Evolutionary conservation across 2,329 filamentous ascomycete species (phyloP).

Genomic region (Zymoseptoria ardabiliae): DNA sequence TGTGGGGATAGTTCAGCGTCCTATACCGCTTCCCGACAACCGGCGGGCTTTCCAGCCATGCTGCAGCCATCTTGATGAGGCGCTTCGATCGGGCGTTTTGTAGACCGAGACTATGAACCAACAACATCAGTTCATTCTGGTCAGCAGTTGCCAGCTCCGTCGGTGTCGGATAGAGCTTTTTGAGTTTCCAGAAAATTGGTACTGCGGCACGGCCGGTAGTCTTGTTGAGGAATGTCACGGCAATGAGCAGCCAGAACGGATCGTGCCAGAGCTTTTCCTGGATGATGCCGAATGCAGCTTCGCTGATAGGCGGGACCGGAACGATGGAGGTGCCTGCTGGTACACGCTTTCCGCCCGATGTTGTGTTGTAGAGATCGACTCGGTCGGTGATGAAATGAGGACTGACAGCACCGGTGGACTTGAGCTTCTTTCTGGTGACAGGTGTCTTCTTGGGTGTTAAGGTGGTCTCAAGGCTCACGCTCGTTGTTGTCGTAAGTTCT

Average conservation of each 20-base stretch:
- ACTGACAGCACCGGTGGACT: conserved; percentile 21
- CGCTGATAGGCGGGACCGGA: conserved; percentile 59
- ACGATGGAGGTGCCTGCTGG: conserved; percentile 38
- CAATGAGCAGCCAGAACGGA: conserved; percentile 74
- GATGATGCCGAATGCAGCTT: conserved; percentile 64
- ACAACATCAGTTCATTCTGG: conserved; percentile 48
- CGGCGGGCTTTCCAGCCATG: conserved; percentile 61
- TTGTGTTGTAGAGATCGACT: conserved; percentile 25
- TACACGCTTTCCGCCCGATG: conserved; percentile 14
- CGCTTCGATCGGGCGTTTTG: conserved; percentile 59
- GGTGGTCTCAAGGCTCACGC: neutral
- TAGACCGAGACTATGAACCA: conserved; percentile 66
- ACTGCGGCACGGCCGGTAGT: conserved; percentile 68
- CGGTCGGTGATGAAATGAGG: conserved; percentile 24
- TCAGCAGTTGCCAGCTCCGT: conserved; percentile 53
- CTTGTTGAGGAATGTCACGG: conserved; percentile 76
- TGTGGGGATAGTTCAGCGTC: conserved; percentile 48
- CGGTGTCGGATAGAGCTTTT: conserved; percentile 61
- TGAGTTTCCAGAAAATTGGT: conserved; percentile 64
- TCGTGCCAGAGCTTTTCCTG: conserved; percentile 71
- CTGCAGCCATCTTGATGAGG: conserved; percentile 62
- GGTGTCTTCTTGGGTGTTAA: conserved; percentile 2
- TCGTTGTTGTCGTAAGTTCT: neutral
- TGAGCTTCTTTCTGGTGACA: conserved; percentile 10
- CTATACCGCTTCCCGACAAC: conserved; percentile 49